Evolutionary conservation across 805 yeast genomes (phyloP), one percentile per base, ranked within the genome.

Genomic region (Barnettozyma populi): DNA sequence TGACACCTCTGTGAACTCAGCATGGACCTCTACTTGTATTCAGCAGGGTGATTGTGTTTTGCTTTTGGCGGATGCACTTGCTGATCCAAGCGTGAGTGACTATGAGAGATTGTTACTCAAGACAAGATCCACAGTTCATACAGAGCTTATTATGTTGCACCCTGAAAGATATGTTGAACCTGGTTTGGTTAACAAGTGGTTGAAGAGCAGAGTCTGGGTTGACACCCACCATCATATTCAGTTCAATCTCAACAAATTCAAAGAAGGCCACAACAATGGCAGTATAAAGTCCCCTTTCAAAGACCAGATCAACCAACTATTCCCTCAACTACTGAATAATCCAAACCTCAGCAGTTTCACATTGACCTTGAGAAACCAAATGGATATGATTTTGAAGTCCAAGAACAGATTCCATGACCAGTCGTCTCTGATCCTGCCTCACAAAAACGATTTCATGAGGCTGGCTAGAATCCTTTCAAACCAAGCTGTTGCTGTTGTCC

Each of bases 31-130:
- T 8, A 88, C 97, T 0, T 94, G 98, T 64, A 85, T 92, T 36
- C 81, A 90, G 8, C 97, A 92, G 64, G 98, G 96, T 16, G 98
- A 92, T 65, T 90, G 97, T 69, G 80, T 92, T n/a, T 69, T 94
- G 29, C 69, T 94, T 16, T 65, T 94, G 14, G 97, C 97, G 0
- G 90, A 92, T 68, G 95, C 97, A 0, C 71, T 75, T 7, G 78
- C 82, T 18, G 76, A 78, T 25, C 83, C 94, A 0, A 78, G 77
- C 27, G 73, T 88, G 38, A 96, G 98, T 5, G 97, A 90, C 45
- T 90, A 82, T 61, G 99, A 92, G 64, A 72, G 84, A 44, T 64
- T 90, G 21, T 65, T 92, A 11, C 73, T 89, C 24, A 83, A 85
- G 53, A 74, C 84, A 36, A 86, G 84, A 53, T 85, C 95, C 0